Conservation (phyloP, 2,329 filamentous ascomycete genomes). For the Byssochlamys sp. region DNA sequence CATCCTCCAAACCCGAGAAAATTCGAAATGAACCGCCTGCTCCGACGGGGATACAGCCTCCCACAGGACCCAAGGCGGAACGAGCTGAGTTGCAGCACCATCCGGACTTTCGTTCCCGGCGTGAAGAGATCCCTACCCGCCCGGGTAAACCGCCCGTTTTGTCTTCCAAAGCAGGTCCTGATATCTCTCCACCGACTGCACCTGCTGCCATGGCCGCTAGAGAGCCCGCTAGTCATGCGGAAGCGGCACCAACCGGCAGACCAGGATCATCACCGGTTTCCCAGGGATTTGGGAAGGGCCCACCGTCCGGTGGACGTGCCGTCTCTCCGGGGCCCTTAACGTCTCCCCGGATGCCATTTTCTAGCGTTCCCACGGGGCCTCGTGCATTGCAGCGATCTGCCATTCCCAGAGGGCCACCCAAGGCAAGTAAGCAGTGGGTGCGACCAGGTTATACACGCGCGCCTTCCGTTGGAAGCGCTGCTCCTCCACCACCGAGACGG, state of each 20-base stretch:
- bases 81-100: slow-evolving; percentile 18
- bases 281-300: slow-evolving; percentile 16
- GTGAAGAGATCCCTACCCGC: slow-evolving; percentile 19
- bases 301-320: slow-evolving; percentile 17
- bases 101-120: slow-evolving; percentile 16
- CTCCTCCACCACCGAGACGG: slow-evolving; percentile 16
- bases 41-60: slow-evolving; percentile 24
- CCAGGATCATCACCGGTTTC: slow-evolving; percentile 14
- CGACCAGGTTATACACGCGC: slow-evolving; percentile 26
- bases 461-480: slow-evolving; percentile 11
- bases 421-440: slow-evolving; percentile 31
- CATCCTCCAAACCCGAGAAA: slow-evolving; percentile 13
- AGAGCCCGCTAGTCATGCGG: slow-evolving; percentile 13
- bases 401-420: slow-evolving; percentile 22
- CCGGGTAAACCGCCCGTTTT: slow-evolving; percentile 11
- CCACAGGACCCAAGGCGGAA: slow-evolving; percentile 37
- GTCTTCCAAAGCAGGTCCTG: slow-evolving; percentile 14
- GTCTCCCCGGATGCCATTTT: slow-evolving; percentile 27
- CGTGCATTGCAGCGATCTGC: slow-evolving; percentile 29
- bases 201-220: slow-evolving; percentile 26
- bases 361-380: slow-evolving; percentile 33
- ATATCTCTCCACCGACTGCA: slow-evolving; percentile 27
- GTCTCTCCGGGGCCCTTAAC: slow-evolving; percentile 24
- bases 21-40: slow-evolving; percentile 13
- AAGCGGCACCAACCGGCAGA: slow-evolving; percentile 12